A percentile compares a stretch with the other conserved stretches of the same genome.
These are phyloP conservation scores for Microstegium vimineum DNA, from an alignment of 176 grass and related monocot genomes.

Conservation along the genomic window DNA sequence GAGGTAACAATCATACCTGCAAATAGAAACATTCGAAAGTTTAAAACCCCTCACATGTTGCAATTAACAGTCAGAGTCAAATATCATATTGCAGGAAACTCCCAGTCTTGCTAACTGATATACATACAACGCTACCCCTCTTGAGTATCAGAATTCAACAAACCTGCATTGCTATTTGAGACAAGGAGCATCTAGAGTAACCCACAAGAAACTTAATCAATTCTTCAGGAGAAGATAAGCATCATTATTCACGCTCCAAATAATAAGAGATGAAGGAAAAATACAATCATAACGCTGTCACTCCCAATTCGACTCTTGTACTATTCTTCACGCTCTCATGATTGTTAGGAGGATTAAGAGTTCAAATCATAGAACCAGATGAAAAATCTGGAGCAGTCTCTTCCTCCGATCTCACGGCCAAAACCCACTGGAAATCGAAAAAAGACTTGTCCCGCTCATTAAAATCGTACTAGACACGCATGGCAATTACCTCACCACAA, in stretches of 20 bases:
- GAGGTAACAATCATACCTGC: constrained; percentile 78
- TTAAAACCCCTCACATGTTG: background rate
- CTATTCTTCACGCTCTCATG: background rate
- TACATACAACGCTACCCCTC: background rate
- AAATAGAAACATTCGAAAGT: constrained; percentile 1
- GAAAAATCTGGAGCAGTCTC: background rate
- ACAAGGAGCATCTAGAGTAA: background rate
- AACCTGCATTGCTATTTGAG: background rate
- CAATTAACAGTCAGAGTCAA: background rate
- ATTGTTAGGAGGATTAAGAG: background rate
- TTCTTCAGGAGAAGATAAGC: background rate
- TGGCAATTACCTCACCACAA: background rate
- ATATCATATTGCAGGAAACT: background rate
- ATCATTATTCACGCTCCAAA: background rate
- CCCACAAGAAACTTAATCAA: background rate
- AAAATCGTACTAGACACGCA: background rate
- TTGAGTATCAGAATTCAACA: background rate
- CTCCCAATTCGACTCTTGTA: background rate
- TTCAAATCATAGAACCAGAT: background rate
- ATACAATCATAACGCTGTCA: background rate
- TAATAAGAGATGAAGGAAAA: background rate
- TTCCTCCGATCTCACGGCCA: background rate
- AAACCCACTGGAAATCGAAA: background rate
- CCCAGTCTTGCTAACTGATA: background rate
- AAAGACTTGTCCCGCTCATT: background rate